phyloP scores from a whole-genome alignment of 2,329 filamentous ascomycete genomes.

The Beauveria rudraprayagi region DNA sequence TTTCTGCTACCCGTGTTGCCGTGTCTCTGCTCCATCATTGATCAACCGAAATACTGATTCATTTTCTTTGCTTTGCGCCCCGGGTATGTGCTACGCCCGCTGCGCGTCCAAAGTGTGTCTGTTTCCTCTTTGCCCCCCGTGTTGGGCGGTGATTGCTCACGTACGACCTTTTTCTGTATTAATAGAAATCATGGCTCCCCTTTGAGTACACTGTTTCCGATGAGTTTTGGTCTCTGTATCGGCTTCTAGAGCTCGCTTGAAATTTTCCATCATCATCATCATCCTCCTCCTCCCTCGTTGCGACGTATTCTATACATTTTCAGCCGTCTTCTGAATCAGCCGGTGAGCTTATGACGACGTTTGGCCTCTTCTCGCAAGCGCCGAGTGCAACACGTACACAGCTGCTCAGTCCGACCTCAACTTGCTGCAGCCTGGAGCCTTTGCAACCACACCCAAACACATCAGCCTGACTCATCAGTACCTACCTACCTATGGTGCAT shows the following conservation, averaged over 20 bases:
- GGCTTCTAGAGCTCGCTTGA: neutral
- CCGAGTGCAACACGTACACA: neutral
- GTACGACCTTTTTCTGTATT: neutral
- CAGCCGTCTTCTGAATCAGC: neutral
- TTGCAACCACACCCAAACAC: neutral
- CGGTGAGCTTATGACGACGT: neutral
- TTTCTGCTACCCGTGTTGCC: neutral
- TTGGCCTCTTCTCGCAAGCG: neutral
- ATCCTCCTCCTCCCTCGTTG: neutral
- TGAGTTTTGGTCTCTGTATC: neutral
- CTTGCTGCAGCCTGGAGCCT: neutral
- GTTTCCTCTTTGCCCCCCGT: neutral
- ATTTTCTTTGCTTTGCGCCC: constrained; percentile 2
- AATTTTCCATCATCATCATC: no score
- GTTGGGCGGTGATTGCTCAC: neutral
- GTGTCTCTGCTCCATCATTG: neutral
- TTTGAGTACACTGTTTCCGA: neutral
- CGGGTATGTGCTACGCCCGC: neutral
- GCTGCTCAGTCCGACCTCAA: neutral
- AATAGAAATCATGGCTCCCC: neutral
- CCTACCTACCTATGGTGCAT: no score
- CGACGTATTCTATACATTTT: neutral
- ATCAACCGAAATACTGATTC: neutral
- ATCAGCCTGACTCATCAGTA: constrained; percentile 10
- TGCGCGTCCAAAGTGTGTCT: neutral